phyloP scores from a whole-genome alignment of 352 stramenopile species.

The Phytopythium oedochilum region DNA sequence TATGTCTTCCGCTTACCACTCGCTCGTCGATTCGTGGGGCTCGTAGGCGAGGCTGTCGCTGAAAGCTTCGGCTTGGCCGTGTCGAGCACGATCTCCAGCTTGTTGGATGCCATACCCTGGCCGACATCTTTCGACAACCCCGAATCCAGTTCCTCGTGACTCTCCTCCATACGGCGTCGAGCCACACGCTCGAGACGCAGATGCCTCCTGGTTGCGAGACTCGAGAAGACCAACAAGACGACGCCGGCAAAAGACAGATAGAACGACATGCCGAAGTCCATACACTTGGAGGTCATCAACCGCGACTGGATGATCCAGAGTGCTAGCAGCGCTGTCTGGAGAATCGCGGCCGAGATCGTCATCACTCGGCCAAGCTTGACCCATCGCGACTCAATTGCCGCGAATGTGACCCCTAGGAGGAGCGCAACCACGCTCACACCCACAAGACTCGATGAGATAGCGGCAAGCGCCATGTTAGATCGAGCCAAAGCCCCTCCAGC shows the following conservation, averaged over 20 bases:
- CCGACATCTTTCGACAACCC: conserved; percentile 11
- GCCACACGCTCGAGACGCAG: conserved; percentile 32
- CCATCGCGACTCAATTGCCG: conserved; percentile 33
- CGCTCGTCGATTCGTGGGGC: neutral
- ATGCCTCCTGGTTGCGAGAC: conserved; percentile 28
- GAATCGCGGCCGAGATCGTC: conserved; percentile 10
- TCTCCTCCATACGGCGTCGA: conserved; percentile 7
- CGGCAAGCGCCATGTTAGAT: conserved; percentile 19
- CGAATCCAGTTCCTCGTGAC: conserved; percentile 22
- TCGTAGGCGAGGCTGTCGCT: neutral
- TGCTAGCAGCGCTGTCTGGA: conserved; percentile 27
- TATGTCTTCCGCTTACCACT: neutral
- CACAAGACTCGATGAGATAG: conserved; percentile 19
- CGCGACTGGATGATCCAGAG: conserved; percentile 38
- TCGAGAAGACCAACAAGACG: conserved; percentile 20
- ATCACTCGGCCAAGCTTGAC: conserved; percentile 24
- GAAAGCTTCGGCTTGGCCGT: neutral
- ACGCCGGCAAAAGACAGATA: conserved; percentile 40
- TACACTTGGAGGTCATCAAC: conserved; percentile 18
- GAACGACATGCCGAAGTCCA: conserved; percentile 39
- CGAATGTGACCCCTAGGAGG: conserved; percentile 37
- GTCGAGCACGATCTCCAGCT: neutral
- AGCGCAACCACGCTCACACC: conserved; percentile 22
- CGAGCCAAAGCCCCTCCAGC: conserved; percentile 18
- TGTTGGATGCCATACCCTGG: neutral